A percentile compares a stretch with the other conserved stretches of the same genome.
Evolutionary conservation across 805 yeast species (phyloP).

Genomic region (Priceomyces haplophilus): DNA sequence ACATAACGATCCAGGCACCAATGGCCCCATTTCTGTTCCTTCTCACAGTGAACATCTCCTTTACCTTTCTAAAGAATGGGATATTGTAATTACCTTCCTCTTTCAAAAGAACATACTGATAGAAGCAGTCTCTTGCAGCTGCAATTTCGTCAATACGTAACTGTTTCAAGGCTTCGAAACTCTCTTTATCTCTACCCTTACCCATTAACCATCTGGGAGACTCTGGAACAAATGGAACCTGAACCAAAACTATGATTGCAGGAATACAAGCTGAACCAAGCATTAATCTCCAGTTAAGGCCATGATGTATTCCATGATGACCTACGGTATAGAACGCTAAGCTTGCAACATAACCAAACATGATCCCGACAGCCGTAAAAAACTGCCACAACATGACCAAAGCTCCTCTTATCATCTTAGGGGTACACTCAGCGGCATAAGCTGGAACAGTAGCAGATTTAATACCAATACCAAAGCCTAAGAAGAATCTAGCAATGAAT

Average conservation of each 20-base stretch:
- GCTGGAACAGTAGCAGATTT: constrained; percentile 69
- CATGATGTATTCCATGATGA: constrained; percentile 41
- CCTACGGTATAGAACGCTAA: constrained; percentile 59
- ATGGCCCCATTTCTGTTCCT: constrained; percentile 75
- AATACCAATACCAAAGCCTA: constrained; percentile 64
- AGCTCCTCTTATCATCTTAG: constrained; percentile 59
- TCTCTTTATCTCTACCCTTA: constrained; percentile 46
- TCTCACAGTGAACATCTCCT: constrained; percentile 59
- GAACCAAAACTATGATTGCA: constrained; percentile 52
- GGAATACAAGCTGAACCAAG: constrained; percentile 58
- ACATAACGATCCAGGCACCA: constrained; percentile 74
- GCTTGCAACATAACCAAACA: constrained; percentile 60
- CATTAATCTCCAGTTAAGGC: constrained; percentile 61
- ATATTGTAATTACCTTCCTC: constrained; percentile 57
- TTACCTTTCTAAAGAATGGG: constrained; percentile 42
- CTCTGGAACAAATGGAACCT: constrained; percentile 59
- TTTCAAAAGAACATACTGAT: constrained; percentile 53
- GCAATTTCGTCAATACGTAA: constrained; percentile 47
- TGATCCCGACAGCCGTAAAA: constrained; percentile 72
- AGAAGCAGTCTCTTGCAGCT: constrained; percentile 66
- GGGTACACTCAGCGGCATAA: constrained; percentile 60
- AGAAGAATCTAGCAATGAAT: constrained; percentile 53
- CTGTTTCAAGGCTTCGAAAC: constrained; percentile 45
- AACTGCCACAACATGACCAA: constrained; percentile 72
- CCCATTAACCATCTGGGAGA: constrained; percentile 69